These are phyloP conservation scores for Alternaria angustiovoidea DNA, from an alignment of 2,329 filamentous ascomycete genomes.

Conservation along the genomic window DNA sequence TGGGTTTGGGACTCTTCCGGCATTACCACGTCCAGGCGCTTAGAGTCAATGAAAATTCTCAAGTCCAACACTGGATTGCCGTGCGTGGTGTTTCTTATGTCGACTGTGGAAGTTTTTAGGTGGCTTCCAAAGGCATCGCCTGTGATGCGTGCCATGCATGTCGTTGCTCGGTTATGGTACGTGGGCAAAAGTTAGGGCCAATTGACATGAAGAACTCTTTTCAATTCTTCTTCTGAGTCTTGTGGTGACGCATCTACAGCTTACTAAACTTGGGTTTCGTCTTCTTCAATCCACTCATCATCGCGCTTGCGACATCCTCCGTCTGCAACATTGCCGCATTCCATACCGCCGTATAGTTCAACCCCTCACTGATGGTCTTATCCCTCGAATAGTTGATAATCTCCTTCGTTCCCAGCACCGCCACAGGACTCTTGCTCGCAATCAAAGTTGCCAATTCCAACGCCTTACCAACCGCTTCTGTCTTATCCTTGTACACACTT, in stretches of 20 bases:
- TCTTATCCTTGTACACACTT: no score
- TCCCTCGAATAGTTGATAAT: constrained; percentile 83
- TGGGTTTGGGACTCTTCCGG: constrained; percentile 48
- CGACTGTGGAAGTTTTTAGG: not conserved
- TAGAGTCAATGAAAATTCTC: constrained; percentile 55
- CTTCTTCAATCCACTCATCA: constrained; percentile 84
- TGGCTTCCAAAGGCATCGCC: no score
- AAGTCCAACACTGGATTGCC: constrained; percentile 40
- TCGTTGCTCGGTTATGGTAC: not conserved
- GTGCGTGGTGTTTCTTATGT: constrained; percentile 10
- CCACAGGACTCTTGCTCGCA: no score
- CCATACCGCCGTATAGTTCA: constrained; percentile 88
- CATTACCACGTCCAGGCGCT: constrained; percentile 54
- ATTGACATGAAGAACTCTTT: no score
- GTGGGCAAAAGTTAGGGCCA: not conserved
- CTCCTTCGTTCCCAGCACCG: constrained; percentile 90
- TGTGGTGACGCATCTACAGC: no score
- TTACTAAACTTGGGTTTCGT: constrained; percentile 85
- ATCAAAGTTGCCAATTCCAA: no score
- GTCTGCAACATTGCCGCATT: constrained; percentile 86
- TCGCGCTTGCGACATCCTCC: no score
- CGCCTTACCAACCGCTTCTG: no score
- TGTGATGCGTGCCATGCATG: constrained; percentile 54
- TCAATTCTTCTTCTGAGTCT: no score
- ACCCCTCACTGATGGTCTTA: constrained; percentile 77